Conservation (phyloP, 371 early-diverging fungal genomes). For the Apophysomyces sp. region DNA sequence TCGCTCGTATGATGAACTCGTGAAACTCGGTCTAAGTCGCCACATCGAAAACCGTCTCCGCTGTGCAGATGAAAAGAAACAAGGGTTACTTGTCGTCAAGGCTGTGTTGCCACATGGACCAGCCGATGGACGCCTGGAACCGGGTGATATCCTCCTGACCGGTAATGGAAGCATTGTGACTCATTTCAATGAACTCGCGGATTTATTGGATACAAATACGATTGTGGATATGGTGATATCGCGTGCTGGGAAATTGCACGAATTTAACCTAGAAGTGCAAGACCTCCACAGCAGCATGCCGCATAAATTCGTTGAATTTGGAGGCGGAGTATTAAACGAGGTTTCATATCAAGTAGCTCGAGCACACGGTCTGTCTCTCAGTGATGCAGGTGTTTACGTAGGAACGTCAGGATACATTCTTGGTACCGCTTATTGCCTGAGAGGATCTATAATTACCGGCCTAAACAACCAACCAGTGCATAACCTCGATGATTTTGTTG, state of each 20-base stretch:
- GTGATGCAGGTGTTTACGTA: conserved; percentile 81
- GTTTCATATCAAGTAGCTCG: conserved; percentile 87
- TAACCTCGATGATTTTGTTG: conserved; percentile 76
- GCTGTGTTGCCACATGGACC: conserved; percentile 72
- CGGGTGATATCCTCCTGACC: conserved; percentile 72
- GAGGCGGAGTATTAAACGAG: conserved; percentile 83
- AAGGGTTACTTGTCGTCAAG: conserved; percentile 74
- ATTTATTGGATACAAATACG: conserved; percentile 57
- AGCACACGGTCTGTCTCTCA: conserved; percentile 64
- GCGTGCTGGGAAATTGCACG: conserved; percentile 62
- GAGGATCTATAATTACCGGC: conserved; percentile 62
- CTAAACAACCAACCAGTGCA: conserved; percentile 72
- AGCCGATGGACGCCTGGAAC: conserved; percentile 58
- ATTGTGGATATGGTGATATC: conserved; percentile 68
- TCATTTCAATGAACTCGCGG: conserved; percentile 68
- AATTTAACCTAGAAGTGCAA: conserved; percentile 60
- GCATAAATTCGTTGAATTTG: conserved; percentile 74
- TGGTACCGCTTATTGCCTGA: conserved; percentile 56
- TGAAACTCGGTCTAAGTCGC: conserved; percentile 56
- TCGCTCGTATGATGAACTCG: conserved; percentile 58
- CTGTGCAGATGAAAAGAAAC: conserved; percentile 49
- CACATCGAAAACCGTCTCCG: conserved; percentile 65
- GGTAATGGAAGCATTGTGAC: conserved; percentile 61
- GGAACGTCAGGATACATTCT: conserved; percentile 72
- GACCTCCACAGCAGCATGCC: conserved; percentile 81